These are phyloP conservation scores for Neolentinus lepideus DNA, from an alignment of 1,284 basidiomycete species.

Conservation along the genomic window DNA sequence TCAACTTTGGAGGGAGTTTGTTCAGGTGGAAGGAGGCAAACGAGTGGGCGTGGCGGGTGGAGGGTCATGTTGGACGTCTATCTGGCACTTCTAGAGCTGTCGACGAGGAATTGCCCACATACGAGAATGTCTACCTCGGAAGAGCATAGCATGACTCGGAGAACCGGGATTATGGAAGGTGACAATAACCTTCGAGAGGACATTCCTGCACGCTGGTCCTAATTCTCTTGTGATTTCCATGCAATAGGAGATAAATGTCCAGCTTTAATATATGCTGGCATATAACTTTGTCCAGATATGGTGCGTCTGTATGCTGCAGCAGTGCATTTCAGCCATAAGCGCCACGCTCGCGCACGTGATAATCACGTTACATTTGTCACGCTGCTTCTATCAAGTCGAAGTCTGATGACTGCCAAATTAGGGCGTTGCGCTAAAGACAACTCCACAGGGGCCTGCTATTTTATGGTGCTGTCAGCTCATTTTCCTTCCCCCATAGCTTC, in stretches of 20 bases:
- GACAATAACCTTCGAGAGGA: background rate
- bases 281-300: background rate
- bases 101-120: conserved; percentile 25
- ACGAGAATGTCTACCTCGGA: conserved; percentile 5
- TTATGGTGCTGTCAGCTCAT: background rate
- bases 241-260: background rate
- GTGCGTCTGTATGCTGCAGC: background rate
- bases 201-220: too few species aligned
- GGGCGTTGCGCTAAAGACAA: background rate
- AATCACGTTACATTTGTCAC: background rate
- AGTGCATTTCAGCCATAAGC: background rate
- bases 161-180: too few species aligned
- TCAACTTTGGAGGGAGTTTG: conserved; percentile 55
- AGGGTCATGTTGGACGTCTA: conserved; percentile 45
- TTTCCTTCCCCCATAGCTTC: background rate
- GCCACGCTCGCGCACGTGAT: background rate
- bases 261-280: background rate
- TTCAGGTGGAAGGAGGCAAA: conserved; percentile 60
- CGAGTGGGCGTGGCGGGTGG: conserved; percentile 52
- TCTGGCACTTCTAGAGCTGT: conserved; percentile 12
- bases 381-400: background rate
- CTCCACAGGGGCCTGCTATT: background rate
- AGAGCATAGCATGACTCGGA: background rate
- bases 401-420: background rate
- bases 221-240: too few species aligned